Base-by-base conservation (phyloP, 139 green algal species). In the Pycnococcus provasolii region DNA sequence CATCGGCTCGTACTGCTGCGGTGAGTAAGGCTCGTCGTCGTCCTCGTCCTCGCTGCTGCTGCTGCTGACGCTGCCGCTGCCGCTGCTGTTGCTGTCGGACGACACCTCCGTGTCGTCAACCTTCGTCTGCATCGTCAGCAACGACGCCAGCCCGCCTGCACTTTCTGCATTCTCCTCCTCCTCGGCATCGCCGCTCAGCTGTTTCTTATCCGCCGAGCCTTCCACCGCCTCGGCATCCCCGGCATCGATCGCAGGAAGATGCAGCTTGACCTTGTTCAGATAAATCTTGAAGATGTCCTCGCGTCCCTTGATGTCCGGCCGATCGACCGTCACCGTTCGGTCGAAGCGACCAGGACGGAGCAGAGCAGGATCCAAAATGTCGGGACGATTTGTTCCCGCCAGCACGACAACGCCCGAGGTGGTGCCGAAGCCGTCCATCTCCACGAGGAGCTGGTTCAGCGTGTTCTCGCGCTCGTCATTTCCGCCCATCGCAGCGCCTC, bases 401-500 rank as follows among this genome's bases (percentile, higher is more conserved):
- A 99, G 80, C 74, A 99, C 96, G 42, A 99, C 86, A 1, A 99
- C 88, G 13, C 93, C 93, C 4, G 71, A 75, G 64, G 89, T 86
- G 9, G 87, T 89, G 6, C 85, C 89, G 78, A 99, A 98, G 45
- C 93, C 93, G 73, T 99, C 93, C 81, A 99, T 96, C 80, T 98
- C 90, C 39, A 96, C 90, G 62, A 96, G 84, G 75, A 98, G 84
- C 84, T 99, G 94, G 75, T 99, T 99, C 5, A 99, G 81, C 4
- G 94, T 99, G 81, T 95, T 96, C 78, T 99, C 94, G 6, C 94
- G 80, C 85, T 99, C 94, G 72, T 97, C 94, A 51, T 97, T 94
- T 47, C 90, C 91, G 43, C 92, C 91, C 43, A 86, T 87, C 71
- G 88, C 77, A 94, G 91, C 64, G 92, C 96, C 82, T 91, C 93